Percentiles rank a stretch among this genome's conserved stretches.
These are phyloP conservation scores for Penicillium sp. DNA, from an alignment of 2,329 filamentous ascomycete species.

Conservation along the genomic window DNA sequence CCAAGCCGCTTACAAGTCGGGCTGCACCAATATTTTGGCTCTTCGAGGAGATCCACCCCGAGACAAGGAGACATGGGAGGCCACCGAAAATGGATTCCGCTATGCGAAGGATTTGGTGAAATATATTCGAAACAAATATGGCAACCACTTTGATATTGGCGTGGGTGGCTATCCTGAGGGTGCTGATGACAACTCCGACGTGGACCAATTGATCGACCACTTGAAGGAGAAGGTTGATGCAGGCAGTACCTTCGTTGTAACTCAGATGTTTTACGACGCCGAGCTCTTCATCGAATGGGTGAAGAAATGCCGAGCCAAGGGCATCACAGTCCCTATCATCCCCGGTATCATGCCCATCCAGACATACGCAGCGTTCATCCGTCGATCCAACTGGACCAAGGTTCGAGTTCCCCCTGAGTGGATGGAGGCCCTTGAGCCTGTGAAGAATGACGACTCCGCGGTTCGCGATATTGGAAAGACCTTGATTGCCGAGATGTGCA, in stretches of 20 bases:
- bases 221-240: constrained; percentile 97
- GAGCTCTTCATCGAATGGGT: constrained; percentile 95
- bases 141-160: constrained; percentile 93
- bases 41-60: constrained; percentile 89
- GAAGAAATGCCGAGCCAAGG: constrained; percentile 75
- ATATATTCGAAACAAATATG: constrained; percentile 76
- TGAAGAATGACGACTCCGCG: constrained; percentile 94
- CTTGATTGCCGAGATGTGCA: constrained; percentile 86
- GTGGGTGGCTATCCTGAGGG: constrained; percentile 97
- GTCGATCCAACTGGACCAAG: constrained; percentile 87
- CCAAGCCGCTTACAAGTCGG: constrained; percentile 83
- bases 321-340: constrained; percentile 79
- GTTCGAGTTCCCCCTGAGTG: constrained; percentile 78
- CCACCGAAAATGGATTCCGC: constrained; percentile 78
- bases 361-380: constrained; percentile 88
- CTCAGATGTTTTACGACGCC: constrained; percentile 99
- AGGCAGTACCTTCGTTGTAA: constrained; percentile 90
- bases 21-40: constrained; percentile 95
- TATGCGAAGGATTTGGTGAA: constrained; percentile 90
- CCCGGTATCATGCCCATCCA: constrained; percentile 92
- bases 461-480: constrained; percentile 86
- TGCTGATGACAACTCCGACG: constrained; percentile 86
- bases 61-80: constrained; percentile 92
- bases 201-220: constrained; percentile 81
- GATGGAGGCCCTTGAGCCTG: constrained; percentile 78